Evolutionary conservation across 2,329 filamentous ascomycete species (phyloP).

Genomic region (Cercospora sojina): DNA sequence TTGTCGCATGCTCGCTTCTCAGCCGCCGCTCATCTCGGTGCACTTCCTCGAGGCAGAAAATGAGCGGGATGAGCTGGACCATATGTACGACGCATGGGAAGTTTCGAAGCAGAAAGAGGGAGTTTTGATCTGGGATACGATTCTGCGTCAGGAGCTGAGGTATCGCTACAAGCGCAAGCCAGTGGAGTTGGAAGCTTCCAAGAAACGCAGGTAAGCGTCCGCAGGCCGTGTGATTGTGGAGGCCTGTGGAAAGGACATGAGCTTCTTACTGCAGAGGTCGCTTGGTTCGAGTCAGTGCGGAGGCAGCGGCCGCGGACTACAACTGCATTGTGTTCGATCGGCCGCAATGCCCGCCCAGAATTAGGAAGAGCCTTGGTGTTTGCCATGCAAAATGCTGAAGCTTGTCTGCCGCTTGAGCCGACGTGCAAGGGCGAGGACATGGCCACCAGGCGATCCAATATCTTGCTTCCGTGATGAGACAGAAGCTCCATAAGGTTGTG

Average conservation of each 20-base stretch:
- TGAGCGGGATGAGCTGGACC: background rate
- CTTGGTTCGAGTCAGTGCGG: background rate
- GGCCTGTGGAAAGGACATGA: background rate
- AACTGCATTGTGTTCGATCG: background rate
- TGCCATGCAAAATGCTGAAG: background rate
- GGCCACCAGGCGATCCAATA: background rate
- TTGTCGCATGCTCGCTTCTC: slow-evolving; percentile 5
- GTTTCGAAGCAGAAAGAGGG: background rate
- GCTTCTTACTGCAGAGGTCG: background rate
- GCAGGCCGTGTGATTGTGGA: background rate
- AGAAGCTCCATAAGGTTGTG: background rate
- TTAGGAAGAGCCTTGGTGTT: background rate
- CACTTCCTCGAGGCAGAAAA: background rate
- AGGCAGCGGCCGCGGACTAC: background rate
- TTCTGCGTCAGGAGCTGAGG: slow-evolving; percentile 1
- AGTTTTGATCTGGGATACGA: background rate
- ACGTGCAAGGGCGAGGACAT: background rate
- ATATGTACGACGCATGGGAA: background rate
- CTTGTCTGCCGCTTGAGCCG: background rate
- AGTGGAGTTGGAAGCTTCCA: background rate
- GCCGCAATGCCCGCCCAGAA: background rate
- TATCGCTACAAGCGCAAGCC: background rate
- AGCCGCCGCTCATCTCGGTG: background rate
- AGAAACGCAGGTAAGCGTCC: background rate
- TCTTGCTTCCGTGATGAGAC: background rate